Evolutionary conservation across 2,329 filamentous ascomycete genomes (phyloP).

Genomic region (Sporothrix mexicana): DNA sequence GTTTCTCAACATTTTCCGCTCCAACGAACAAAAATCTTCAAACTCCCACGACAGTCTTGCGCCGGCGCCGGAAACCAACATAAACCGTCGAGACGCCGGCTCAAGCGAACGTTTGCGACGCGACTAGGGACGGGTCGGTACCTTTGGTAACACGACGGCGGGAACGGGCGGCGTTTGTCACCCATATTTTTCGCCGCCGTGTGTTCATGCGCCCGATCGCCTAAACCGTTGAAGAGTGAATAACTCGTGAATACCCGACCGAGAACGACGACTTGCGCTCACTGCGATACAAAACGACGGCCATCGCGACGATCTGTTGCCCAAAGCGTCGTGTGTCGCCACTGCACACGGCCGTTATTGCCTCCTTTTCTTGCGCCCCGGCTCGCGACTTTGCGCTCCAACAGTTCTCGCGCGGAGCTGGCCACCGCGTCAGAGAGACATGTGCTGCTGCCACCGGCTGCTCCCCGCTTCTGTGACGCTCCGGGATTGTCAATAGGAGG

Average conservation of each 20-base stretch:
- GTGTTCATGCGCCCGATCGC: conserved; percentile 24
- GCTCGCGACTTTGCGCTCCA: neutral
- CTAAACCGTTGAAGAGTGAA: neutral
- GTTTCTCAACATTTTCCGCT: neutral
- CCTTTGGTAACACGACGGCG: conserved; percentile 11
- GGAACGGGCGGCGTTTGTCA: neutral
- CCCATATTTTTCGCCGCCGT: neutral
- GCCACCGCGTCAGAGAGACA: conserved; percentile 22
- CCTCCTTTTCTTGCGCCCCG: neutral
- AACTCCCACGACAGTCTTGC: neutral
- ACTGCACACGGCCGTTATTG: neutral
- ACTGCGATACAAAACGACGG: neutral
- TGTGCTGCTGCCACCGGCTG: conserved; percentile 15
- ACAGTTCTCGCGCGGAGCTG: conserved; percentile 4
- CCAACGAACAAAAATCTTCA: neutral
- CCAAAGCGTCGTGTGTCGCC: neutral
- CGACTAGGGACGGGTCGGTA: neutral
- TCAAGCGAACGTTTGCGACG: neutral
- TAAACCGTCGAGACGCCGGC: neutral
- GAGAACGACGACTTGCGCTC: neutral
- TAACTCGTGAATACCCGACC: neutral
- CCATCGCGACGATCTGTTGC: neutral
- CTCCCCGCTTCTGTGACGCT: conserved; percentile 20
- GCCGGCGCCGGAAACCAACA: conserved; percentile 20
- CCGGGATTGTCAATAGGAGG: conserved; percentile 1